phyloP scores from a whole-genome alignment of 2,329 filamentous ascomycete species.

The Aureobasidium sp. region DNA sequence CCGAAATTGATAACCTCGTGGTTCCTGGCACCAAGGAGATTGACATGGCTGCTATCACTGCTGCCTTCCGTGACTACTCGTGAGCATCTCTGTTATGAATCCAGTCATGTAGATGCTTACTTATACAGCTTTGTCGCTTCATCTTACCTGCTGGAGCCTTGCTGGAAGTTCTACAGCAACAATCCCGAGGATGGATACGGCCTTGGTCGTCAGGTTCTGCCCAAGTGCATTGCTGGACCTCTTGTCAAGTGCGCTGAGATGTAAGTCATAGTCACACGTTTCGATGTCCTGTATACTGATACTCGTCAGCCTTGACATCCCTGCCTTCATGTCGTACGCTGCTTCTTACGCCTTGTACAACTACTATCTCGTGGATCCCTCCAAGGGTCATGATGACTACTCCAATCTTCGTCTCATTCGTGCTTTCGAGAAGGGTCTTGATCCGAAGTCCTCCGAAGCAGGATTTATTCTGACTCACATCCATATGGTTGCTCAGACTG shows the following conservation, averaged over 20 bases:
- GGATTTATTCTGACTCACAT: slow-evolving; percentile 95
- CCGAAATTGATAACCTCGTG: slow-evolving; percentile 44
- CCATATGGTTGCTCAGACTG: slow-evolving; percentile 87
- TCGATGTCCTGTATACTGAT: slow-evolving; percentile 20
- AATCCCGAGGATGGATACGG: slow-evolving; percentile 65
- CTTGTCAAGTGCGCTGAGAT: slow-evolving; percentile 78
- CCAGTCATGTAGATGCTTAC: neutral
- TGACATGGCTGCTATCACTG: slow-evolving; percentile 74
- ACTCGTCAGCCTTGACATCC: slow-evolving; percentile 57
- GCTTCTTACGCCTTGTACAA: slow-evolving; percentile 58
- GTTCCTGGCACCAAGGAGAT: slow-evolving; percentile 54
- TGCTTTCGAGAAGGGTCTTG: slow-evolving; percentile 83
- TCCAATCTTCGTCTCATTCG: slow-evolving; percentile 72
- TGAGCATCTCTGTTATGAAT: neutral
- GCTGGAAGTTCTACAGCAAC: slow-evolving; percentile 60
- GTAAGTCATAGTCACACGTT: slow-evolving; percentile 49
- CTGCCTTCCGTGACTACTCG: slow-evolving; percentile 83
- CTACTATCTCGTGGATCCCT: slow-evolving; percentile 52
- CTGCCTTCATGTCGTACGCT: slow-evolving; percentile 67
- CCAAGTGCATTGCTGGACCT: slow-evolving; percentile 67
- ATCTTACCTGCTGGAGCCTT: slow-evolving; percentile 85
- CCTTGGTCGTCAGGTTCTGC: slow-evolving; percentile 65
- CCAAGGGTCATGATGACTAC: slow-evolving; percentile 46
- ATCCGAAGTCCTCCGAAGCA: slow-evolving; percentile 80
- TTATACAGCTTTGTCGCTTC: slow-evolving; percentile 62